These are phyloP conservation scores for Teratosphaeria destructans DNA, from an alignment of 2,329 filamentous ascomycete genomes.

Conservation along the genomic window DNA sequence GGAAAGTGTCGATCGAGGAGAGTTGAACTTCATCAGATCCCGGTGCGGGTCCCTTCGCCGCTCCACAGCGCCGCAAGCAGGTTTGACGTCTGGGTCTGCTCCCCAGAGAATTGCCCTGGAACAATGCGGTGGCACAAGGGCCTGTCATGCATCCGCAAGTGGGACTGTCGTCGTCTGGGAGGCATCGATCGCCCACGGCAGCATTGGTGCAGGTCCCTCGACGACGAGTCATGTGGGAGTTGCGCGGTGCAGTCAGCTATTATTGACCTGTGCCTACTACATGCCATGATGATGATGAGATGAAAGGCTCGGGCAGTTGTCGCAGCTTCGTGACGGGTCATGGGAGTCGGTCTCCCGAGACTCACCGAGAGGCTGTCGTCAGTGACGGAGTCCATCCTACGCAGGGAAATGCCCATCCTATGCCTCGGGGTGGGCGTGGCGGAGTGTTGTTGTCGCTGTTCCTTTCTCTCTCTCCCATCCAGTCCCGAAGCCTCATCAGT, in stretches of 20 bases:
- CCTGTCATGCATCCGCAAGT: neutral
- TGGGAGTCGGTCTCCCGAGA: neutral
- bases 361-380: neutral
- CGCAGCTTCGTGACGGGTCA: neutral
- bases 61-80: neutral
- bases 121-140: neutral
- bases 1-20: neutral
- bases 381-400: neutral
- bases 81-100: neutral
- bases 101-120: neutral
- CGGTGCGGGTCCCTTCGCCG: neutral
- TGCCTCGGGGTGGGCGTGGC: too few relatives aligned
- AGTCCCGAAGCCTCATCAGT: too few relatives aligned
- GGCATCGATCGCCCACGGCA: neutral
- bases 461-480: too few relatives aligned
- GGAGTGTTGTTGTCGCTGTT: too few relatives aligned
- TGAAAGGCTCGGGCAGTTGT: neutral
- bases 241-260: neutral
- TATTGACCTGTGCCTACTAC: neutral
- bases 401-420: neutral
- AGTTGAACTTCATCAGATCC: neutral
- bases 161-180: neutral
- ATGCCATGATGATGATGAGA: neutral
- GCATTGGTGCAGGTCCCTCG: neutral
- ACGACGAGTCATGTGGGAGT: neutral